Conservation (phyloP, 2,329 filamentous ascomycete genomes). For the Sclerotinia minor region DNA sequence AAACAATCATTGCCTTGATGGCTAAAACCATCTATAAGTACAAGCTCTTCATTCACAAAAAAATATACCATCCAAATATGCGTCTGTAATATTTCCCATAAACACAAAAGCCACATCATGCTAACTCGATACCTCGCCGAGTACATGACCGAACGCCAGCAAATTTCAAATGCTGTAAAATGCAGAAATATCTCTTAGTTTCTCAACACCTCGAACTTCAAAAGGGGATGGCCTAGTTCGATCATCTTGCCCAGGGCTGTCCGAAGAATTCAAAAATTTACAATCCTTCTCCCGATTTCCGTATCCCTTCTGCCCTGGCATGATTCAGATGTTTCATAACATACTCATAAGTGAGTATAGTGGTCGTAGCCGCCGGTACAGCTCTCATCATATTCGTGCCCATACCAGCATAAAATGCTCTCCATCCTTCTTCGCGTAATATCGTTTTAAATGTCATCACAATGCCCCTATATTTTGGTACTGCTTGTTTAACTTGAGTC, state of each 20-base stretch:
- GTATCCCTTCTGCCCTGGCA: slow-evolving; percentile 36
- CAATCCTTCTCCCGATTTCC: slow-evolving; percentile 31
- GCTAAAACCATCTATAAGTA: slow-evolving; percentile 30
- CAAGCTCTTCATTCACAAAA: slow-evolving; percentile 23
- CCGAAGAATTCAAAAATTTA: slow-evolving; percentile 17
- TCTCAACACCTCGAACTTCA: slow-evolving; percentile 5
- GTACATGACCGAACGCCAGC: slow-evolving; percentile 31
- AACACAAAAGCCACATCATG: slow-evolving; percentile 22
- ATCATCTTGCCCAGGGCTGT: background rate
- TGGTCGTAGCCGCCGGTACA: slow-evolving; percentile 92
- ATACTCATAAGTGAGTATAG: slow-evolving; percentile 95
- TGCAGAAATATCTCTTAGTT: slow-evolving; percentile 24
- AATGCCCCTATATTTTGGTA: slow-evolving; percentile 69
- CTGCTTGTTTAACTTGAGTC: slow-evolving; percentile 41
- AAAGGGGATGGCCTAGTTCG: background rate
- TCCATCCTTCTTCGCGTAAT: slow-evolving; percentile 87
- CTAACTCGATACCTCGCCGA: slow-evolving; percentile 8
- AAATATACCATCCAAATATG: slow-evolving; percentile 27
- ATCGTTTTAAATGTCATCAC: slow-evolving; percentile 82
- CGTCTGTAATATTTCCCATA: slow-evolving; percentile 26
- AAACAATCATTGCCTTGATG: slow-evolving; percentile 18
- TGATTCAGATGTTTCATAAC: slow-evolving; percentile 44
- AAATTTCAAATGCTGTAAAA: slow-evolving; percentile 28
- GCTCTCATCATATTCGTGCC: slow-evolving; percentile 97
- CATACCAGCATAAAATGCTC: slow-evolving; percentile 94